phyloP scores from a whole-genome alignment of 1,284 basidiomycete species.

The Golubevia pallescens region DNA sequence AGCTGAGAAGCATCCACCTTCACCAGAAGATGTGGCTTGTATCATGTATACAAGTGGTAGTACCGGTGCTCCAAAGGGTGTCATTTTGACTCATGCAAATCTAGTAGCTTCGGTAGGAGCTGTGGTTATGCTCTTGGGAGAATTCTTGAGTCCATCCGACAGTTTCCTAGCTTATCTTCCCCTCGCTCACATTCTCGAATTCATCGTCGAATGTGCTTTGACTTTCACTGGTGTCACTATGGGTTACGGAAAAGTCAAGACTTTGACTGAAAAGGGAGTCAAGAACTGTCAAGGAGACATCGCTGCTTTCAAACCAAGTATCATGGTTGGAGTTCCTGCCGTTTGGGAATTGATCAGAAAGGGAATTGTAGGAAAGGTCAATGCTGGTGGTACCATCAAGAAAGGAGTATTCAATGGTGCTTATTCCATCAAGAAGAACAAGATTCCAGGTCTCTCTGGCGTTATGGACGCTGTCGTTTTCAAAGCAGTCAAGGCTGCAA shows the following conservation, averaged over 20 bases:
- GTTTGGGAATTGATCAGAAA: conserved; percentile 77
- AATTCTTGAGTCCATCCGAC: conserved; percentile 36
- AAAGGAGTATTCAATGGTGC: conserved; percentile 42
- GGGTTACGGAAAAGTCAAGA: conserved; percentile 92
- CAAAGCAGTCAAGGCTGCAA: conserved; percentile 75
- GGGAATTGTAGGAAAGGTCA: conserved; percentile 80
- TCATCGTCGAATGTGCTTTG: conserved; percentile 52
- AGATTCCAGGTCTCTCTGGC: conserved; percentile 73
- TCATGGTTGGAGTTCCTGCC: conserved; percentile 90
- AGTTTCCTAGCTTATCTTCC: conserved; percentile 78
- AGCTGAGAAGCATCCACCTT: conserved; percentile 28
- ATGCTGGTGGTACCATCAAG: conserved; percentile 71
- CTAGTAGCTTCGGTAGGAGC: conserved; percentile 73
- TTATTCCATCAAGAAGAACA: conserved; percentile 59
- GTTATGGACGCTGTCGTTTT: conserved; percentile 80
- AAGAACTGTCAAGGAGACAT: conserved; percentile 90
- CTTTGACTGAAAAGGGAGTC: conserved; percentile 88
- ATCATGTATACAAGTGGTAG: conserved; percentile 98
- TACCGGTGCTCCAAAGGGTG: conserved; percentile 91
- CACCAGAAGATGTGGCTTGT: conserved; percentile 70
- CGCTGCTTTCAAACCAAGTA: conserved; percentile 77
- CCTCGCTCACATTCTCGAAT: conserved; percentile 85
- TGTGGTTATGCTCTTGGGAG: conserved; percentile 34
- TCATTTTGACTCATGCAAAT: conserved; percentile 85
- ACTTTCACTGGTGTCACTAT: conserved; percentile 72